Base-by-base conservation (phyloP, 108 stramenopile species). In the Parietichytrium sp. region DNA sequence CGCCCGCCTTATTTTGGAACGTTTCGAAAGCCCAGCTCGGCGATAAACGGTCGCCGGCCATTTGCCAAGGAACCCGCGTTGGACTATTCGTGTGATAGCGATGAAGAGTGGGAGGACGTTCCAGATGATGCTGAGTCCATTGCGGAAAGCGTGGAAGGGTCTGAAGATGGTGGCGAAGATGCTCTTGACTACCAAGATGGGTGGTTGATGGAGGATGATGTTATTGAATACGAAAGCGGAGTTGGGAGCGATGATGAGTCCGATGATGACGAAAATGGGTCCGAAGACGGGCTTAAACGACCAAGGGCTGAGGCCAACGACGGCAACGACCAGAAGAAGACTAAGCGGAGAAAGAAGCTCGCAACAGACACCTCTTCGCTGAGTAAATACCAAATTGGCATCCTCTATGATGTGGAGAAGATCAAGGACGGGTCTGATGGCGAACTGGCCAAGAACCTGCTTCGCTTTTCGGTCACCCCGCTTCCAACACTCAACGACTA, bases 151-250 rank as follows among this genome's bases (percentile, higher is more conserved):
- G 61, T 45, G 38, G 61, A 33, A 10, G 61, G 38, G 10, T 72
- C 61, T n/a, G 61, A 72, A 27, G 42, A 72, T 25, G 61, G 45
- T 27, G 45, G 45, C 38, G 61, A 72, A 10, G n/a, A n/a, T n/a
- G n/a, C n/a, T n/a, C 61, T 72, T 25, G 61, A 72, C 42, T 72
- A 72, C 61, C 61, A 72, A 25, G 61, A 72, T 25, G 61, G 61
- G 36, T 72, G 61, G 61, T 25, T 72, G 1, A 6, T 72, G 6
- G 38, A 42, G n/a, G 61, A 72, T 27, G 61, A 72, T 10, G 61
- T 45, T 23, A 42, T 72, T 25, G 61, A 45, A n/a, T 72, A 72
- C 3, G 20, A 10, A 10, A 45, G 38, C 0, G 61, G 45, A 16
- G 61, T 42, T 42, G 45, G 36, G 61, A 45, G 45, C 3, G 42